Evolutionary conservation across 306 rosid genomes (phyloP), one percentile per base, ranked within the genome.

Genomic region (Prunus mongolica): DNA sequence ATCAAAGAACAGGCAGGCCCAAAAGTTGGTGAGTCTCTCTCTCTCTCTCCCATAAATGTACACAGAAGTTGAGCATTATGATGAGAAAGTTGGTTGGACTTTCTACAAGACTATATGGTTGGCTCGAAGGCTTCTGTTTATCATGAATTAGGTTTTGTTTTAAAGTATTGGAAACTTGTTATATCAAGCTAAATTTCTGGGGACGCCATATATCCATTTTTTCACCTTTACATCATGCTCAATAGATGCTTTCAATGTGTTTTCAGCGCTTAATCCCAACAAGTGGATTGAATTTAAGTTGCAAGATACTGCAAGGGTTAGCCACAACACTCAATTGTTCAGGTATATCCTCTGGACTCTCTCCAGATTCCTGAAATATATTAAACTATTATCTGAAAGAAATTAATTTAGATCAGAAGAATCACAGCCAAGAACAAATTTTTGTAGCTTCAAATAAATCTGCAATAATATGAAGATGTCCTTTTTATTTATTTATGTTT

Each of bases 241-340:
- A 46, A 61, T 73, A 64, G 11, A 47, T 71, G 24, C 19, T 49
- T 76, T 55, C 78, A 5, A 16, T 67, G 66, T 65, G 65, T 50
- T 80, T 84, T 69, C 96, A 91, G 98, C 96, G 0, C 93, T 93
- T 22, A 80, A 66, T 64, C 86, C 98, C 9, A 80, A 89, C 76
- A 87, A 84, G 71, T 93, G 96, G 98, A 16, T 86, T 72, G 89
- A 88, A 82, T 93, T 93, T 83, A 90, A 88, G 96, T 73, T 93
- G 86, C 96, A 93, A 89, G 98, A 93, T 83, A 83, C 91, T 69
- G 94, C 97, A 56, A 84, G 93, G 81, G 97, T 93, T 78, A 88
- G 89, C 88, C 96, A 93, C 79, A 86, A 93, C 76, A 84, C 94
- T 52, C 87, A 91, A 27, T 82, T 93, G 52, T 93, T 87, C 91